Percentiles rank a stretch among this genome's conserved stretches.
These are phyloP conservation scores for Boletus coccyginus DNA, from an alignment of 768 basidiomycete genomes.

Conservation along the genomic window DNA sequence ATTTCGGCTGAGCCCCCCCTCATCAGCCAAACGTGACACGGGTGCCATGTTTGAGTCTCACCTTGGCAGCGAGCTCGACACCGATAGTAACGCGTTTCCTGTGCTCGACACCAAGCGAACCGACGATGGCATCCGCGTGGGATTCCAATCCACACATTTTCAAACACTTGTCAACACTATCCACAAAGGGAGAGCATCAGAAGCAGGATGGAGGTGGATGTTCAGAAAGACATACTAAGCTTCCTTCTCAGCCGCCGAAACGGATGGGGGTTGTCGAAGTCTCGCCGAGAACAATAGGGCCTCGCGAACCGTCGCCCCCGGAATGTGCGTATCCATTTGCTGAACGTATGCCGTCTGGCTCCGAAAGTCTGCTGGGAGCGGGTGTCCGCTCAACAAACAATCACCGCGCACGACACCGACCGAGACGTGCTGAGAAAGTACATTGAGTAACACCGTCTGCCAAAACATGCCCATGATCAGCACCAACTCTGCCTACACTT, in stretches of 20 bases:
- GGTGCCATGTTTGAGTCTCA: constrained; percentile 2
- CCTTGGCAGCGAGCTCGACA: constrained; percentile 59
- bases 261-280: constrained; percentile 68
- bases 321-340: constrained; percentile 79
- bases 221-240: constrained; percentile 55
- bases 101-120: constrained; percentile 47
- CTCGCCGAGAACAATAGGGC: constrained; percentile 78
- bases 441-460: constrained; percentile 59
- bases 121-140: constrained; percentile 62
- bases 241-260: constrained; percentile 69
- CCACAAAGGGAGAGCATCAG: neutral
- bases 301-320: constrained; percentile 75
- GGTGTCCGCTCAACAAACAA: constrained; percentile 53
- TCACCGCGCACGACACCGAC: constrained; percentile 51
- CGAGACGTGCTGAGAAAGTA: constrained; percentile 47
- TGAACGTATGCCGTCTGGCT: constrained; percentile 57
- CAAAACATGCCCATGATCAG: neutral
- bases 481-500: neutral
- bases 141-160: constrained; percentile 63
- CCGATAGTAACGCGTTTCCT: constrained; percentile 58
- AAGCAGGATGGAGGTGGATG: neutral
- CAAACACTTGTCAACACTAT: constrained; percentile 53
- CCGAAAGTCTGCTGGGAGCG: constrained; percentile 54
- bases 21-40: neutral
- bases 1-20: constrained; percentile 32